Evolutionary conservation across 176 grass and related monocot genomes (phyloP).

Genomic region (Oryza rufipogon): DNA sequence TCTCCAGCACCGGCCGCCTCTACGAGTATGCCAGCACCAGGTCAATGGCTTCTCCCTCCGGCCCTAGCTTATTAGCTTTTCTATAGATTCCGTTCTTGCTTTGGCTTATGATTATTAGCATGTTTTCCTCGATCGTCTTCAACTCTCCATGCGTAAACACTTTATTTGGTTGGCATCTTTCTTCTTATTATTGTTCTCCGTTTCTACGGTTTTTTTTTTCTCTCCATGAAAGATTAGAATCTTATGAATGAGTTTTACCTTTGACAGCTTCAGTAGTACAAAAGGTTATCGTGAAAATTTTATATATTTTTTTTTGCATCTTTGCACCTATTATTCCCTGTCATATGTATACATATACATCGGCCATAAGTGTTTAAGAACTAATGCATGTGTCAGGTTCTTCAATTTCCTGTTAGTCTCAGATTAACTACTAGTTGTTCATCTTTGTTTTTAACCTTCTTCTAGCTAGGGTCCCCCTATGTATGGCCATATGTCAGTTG

Average conservation of each 20-base stretch:
- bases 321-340: neutral
- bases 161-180: neutral
- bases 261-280: neutral
- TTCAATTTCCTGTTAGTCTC: neutral
- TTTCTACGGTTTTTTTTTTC: neutral
- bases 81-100: neutral
- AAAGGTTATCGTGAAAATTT: neutral
- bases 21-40: constrained; percentile 85
- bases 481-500: neutral
- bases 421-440: neutral
- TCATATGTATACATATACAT: neutral
- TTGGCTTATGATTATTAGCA: neutral
- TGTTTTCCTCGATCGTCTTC: constrained; percentile 19
- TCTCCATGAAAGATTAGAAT: neutral
- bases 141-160: neutral
- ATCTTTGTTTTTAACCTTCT: neutral
- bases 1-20: constrained; percentile 90
- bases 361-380: neutral
- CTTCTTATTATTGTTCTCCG: neutral
- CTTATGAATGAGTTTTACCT: neutral
- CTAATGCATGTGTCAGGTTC: neutral
- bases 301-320: neutral
- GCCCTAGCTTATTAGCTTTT: neutral
- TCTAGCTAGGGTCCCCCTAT: neutral
- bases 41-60: constrained; percentile 35